Evolutionary conservation across 2,329 filamentous ascomycete species (phyloP), one percentile per base, ranked within the genome.

Genomic region (Colletotrichum noveboracense): DNA sequence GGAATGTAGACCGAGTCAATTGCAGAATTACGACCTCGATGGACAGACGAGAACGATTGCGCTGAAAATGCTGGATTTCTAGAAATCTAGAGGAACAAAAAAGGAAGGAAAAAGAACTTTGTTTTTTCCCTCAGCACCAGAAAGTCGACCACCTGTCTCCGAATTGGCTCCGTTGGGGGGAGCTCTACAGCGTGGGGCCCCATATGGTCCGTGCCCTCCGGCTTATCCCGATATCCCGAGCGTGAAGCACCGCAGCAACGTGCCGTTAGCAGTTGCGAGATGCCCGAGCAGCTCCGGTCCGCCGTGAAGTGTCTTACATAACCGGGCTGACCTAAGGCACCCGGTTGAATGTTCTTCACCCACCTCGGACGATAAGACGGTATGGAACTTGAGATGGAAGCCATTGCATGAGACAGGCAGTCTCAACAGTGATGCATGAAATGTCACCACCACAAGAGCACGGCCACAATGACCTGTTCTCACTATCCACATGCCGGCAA

Each of bases 171-270:
- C 71, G 71, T 73, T 64, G 70, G 71, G 66, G 56, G 66, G 56
- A 38, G 71, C 66, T 73, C 71, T 70, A 48, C 28, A 52, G n/a
- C 48, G 67, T 74, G 71, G 66, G 64, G 71, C 66, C 26, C 12
- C 5, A 4, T 1, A 32, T 64, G 71, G 62, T 21, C 71, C 21
- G 71, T 70, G 71, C 71, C 62, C 24, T 36, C 71, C 71, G 71
- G 71, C 71, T 73, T 73, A 70, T 74, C 60, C 71, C 71, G 71
- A 74, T 65, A 56, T 52, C 36, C 64, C 70, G 62, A 52, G 36
- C 60, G 43, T 18, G 16, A 21, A 61, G 32, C 52, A 30, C 66
- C 56, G 56, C 65, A 72, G 34, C 62, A 61, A 72, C 64, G 36
- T 38, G 28, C 34, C 14, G 62, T 21, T 14, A 38, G 7, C 43